These are phyloP conservation scores for Calycina marina DNA, from an alignment of 2,329 filamentous ascomycete genomes.

Conservation along the genomic window DNA sequence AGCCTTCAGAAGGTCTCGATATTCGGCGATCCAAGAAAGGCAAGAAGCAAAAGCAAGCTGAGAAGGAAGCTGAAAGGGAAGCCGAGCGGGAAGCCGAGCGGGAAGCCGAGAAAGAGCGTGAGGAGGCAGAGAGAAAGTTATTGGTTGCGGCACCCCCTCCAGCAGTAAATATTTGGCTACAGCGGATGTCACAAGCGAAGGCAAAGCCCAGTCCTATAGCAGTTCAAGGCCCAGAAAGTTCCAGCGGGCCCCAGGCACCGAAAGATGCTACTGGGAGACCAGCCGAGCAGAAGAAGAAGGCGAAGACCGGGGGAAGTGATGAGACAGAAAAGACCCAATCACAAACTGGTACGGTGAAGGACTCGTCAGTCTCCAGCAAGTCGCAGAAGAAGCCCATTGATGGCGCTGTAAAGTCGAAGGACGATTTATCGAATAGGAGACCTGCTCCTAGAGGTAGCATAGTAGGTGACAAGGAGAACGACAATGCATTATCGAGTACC, in stretches of 20 bases:
- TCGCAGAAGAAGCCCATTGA: constrained; percentile 28
- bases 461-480: constrained; percentile 18
- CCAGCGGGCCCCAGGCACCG: constrained; percentile 7
- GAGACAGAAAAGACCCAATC: constrained; percentile 24
- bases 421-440: constrained; percentile 19
- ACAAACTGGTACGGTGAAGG: constrained; percentile 20
- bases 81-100: constrained; percentile 35
- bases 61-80: constrained; percentile 35
- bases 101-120: constrained; percentile 43
- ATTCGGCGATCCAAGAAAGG: constrained; percentile 18
- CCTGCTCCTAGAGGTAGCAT: constrained; percentile 18
- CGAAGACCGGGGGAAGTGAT: constrained; percentile 24
- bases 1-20: constrained; percentile 29
- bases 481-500: constrained; percentile 20
- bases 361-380: constrained; percentile 22
- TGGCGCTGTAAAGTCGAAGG: constrained; percentile 16
- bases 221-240: neutral
- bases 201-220: constrained; percentile 22
- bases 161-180: constrained; percentile 75
- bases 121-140: constrained; percentile 38
- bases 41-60: constrained; percentile 21
- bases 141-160: constrained; percentile 74
- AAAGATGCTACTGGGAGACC: constrained; percentile 19
- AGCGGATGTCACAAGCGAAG: constrained; percentile 50
- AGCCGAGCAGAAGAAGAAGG: constrained; percentile 26